Percentiles rank a stretch among this genome's conserved stretches.
Conservation (phyloP, 495 filamentous ascomycete genomes). For the Aspergillus bridgeri region DNA sequence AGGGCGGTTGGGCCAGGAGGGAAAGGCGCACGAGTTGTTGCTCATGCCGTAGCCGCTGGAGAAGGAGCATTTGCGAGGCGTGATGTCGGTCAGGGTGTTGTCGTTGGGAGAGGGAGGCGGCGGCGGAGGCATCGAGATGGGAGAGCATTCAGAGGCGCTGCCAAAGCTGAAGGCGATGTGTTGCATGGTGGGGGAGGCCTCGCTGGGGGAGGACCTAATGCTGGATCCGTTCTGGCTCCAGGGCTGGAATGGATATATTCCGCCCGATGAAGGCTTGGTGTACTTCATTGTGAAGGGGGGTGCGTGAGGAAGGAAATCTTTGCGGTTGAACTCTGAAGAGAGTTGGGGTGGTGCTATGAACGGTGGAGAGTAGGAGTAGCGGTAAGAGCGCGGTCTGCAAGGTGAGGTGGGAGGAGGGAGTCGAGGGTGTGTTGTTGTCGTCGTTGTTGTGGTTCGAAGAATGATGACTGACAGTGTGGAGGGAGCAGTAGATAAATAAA, state of each 20-base stretch:
- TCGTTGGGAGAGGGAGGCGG: slow-evolving; percentile 41
- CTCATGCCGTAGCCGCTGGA: slow-evolving; percentile 39
- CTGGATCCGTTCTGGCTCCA: slow-evolving; percentile 22
- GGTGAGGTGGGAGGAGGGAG: neutral
- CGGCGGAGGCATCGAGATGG: slow-evolving; percentile 34
- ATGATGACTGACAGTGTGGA: neutral
- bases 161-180: slow-evolving; percentile 39
- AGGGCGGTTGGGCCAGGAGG: slow-evolving; percentile 51
- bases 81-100: slow-evolving; percentile 38
- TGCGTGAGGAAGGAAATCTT: neutral
- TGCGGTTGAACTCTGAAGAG: neutral
- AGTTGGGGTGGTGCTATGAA: slow-evolving; percentile 5
- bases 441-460: no score
- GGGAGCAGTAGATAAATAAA: slow-evolving; percentile 13
- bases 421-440: neutral
- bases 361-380: neutral
- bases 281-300: slow-evolving; percentile 7
- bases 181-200: slow-evolving; percentile 29
- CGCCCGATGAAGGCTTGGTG: slow-evolving; percentile 1
- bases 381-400: neutral
- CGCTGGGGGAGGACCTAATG: slow-evolving; percentile 22
- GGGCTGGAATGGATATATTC: slow-evolving; percentile 23
- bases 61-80: slow-evolving; percentile 47
- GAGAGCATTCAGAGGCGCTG: slow-evolving; percentile 36
- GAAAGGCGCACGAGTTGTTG: slow-evolving; percentile 47